A percentile compares a stretch with the other conserved stretches of the same genome.
Evolutionary conservation across 2,329 filamentous ascomycete genomes (phyloP).

Genomic region (Colletotrichum sublineola): DNA sequence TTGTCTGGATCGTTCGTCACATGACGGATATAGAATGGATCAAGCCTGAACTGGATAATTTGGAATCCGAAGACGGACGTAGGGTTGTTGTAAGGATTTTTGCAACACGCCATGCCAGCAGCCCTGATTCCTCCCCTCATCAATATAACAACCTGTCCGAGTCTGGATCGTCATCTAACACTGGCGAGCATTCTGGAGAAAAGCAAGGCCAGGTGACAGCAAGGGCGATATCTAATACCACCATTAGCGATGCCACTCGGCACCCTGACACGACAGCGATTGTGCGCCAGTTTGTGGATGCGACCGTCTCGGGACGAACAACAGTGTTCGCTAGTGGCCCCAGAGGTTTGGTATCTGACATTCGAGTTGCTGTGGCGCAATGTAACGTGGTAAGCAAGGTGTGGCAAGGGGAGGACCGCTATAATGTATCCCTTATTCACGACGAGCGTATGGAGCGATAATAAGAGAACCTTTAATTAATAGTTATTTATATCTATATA

Average conservation of each 20-base stretch:
- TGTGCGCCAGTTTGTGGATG: constrained; percentile 62
- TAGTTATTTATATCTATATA: not conserved
- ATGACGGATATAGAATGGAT: constrained; percentile 70
- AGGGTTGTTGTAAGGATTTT: constrained; percentile 68
- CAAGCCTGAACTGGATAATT: constrained; percentile 64
- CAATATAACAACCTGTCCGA: constrained; percentile 44
- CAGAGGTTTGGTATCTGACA: constrained; percentile 69
- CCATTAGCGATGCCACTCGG: constrained; percentile 33
- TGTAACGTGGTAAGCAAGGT: constrained; percentile 67
- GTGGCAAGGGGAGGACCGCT: constrained; percentile 69
- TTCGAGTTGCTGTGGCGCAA: constrained; percentile 66
- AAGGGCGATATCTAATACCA: constrained; percentile 42
- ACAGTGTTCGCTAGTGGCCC: constrained; percentile 73
- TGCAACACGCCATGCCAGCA: constrained; percentile 65
- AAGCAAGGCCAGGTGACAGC: constrained; percentile 44
- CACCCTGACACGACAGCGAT: constrained; percentile 62
- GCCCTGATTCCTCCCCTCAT: constrained; percentile 32
- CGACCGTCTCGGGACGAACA: constrained; percentile 62
- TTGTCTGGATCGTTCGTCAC: constrained; percentile 75
- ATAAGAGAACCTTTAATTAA: not conserved
- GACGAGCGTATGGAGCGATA: constrained; percentile 72
- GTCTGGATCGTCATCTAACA: constrained; percentile 27
- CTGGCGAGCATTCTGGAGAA: constrained; percentile 38
- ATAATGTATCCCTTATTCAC: constrained; percentile 68
- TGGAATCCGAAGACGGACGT: constrained; percentile 54